Conservation (phyloP, 2,329 filamentous ascomycete genomes). For the Akanthomyces muscarius region DNA sequence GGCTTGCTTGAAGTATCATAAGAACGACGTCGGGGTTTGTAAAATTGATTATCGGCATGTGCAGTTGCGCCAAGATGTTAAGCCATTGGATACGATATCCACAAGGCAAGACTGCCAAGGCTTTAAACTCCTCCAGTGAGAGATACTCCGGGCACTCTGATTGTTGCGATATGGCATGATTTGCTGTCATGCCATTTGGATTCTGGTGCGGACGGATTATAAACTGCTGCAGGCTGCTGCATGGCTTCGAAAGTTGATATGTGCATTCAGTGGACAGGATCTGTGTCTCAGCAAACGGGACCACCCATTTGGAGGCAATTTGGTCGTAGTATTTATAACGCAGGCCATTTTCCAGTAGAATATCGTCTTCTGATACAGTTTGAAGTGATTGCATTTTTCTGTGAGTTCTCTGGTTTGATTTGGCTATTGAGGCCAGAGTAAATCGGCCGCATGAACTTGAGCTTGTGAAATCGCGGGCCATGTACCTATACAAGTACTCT, state of each 20-base stretch:
- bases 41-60: no score
- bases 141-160: background rate
- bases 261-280: background rate
- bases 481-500: no score
- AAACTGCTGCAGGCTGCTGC: background rate
- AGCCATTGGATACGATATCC: no score
- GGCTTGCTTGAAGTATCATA: no score
- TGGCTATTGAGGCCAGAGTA: background rate
- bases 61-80: no score
- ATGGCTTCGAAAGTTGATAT: background rate
- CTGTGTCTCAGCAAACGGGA: background rate
- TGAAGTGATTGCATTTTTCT: background rate
- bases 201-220: background rate
- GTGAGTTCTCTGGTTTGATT: background rate
- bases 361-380: background rate
- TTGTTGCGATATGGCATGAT: background rate
- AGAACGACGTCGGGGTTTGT: no score
- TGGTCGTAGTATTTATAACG: background rate
- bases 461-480: no score
- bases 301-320: background rate
- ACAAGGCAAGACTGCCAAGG: background rate
- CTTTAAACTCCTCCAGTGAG: constrained; percentile 24
- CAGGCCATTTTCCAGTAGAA: background rate
- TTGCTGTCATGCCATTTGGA: background rate
- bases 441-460: background rate